phyloP scores from a whole-genome alignment of 73 alveolate genomes.

The Effrenium voratum region DNA sequence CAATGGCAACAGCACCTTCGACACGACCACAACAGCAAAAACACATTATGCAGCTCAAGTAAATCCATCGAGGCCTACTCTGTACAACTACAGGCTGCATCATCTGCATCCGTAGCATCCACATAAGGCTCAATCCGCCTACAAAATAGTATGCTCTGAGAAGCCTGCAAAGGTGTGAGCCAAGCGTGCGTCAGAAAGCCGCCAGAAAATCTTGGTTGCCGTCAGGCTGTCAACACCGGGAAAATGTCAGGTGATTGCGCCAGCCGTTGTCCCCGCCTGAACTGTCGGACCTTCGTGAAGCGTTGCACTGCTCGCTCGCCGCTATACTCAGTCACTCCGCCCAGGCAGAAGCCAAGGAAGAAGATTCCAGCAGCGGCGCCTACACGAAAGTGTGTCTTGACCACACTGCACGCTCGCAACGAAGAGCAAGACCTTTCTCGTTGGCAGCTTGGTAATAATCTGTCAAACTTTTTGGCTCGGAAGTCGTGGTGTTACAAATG shows the following conservation, averaged over 20 bases:
- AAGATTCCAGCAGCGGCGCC: slow-evolving; percentile 75
- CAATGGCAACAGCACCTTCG: too few species aligned
- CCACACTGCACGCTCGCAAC: too few species aligned
- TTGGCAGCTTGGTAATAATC: too few species aligned
- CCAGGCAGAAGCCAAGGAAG: slow-evolving; percentile 58
- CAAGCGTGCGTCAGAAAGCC: too few species aligned
- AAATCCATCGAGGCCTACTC: not conserved
- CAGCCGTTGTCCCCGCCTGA: not conserved
- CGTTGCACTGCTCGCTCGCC: slow-evolving; percentile 85
- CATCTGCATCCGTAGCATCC: not conserved
- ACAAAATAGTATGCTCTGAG: not conserved
- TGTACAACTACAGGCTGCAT: not conserved
- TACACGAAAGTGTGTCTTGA: not conserved
- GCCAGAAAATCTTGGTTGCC: too few species aligned
- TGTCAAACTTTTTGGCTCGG: too few species aligned
- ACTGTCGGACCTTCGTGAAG: slow-evolving; percentile 26
- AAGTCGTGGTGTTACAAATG: too few species aligned
- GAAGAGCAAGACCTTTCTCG: too few species aligned
- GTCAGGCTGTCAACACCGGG: too few species aligned
- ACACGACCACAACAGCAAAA: too few species aligned
- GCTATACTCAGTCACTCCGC: slow-evolving; percentile 72
- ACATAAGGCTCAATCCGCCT: not conserved
- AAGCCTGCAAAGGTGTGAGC: not conserved
- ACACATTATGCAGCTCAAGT: too few species aligned
- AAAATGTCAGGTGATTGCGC: too few species aligned